Conservation (phyloP, 495 filamentous ascomycete genomes). For the Tuber microsphaerosporum region DNA sequence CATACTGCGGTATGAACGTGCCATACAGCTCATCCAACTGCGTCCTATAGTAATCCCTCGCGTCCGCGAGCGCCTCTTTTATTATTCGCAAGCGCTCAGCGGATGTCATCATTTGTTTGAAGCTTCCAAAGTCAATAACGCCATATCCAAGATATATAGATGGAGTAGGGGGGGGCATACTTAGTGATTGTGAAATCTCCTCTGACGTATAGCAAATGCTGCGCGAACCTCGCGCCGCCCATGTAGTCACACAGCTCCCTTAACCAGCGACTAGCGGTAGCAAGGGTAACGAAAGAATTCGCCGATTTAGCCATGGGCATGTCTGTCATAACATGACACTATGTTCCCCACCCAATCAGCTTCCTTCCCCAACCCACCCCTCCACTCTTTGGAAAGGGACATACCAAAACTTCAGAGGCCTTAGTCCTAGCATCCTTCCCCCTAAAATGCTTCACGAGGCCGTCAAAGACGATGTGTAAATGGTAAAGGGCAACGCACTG, state of each 20-base stretch:
- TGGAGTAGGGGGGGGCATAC: not conserved
- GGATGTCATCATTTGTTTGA: conserved; percentile 37
- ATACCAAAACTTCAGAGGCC: conserved; percentile 30
- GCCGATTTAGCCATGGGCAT: conserved; percentile 37
- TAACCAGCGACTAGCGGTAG: conserved; percentile 31
- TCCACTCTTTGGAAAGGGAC: conserved; percentile 5
- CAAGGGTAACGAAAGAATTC: conserved; percentile 32
- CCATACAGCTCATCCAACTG: conserved; percentile 29
- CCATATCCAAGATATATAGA: not conserved
- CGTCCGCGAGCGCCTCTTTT: conserved; percentile 29
- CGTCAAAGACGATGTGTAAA: conserved; percentile 33
- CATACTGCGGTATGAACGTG: conserved; percentile 32
- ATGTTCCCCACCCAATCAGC: conserved; percentile 8
- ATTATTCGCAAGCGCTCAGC: conserved; percentile 35
- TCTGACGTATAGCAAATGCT: conserved; percentile 29
- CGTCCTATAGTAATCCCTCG: conserved; percentile 29
- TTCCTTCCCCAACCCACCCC: not conserved
- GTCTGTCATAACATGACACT: conserved; percentile 36
- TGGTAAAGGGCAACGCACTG: conserved; percentile 35
- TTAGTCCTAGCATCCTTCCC: conserved; percentile 34
- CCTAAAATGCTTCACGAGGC: conserved; percentile 32
- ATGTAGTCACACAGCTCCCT: conserved; percentile 34
- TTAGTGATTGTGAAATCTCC: conserved; percentile 35
- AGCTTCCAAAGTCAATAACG: conserved; percentile 11
- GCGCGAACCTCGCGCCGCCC: conserved; percentile 26